Base-by-base conservation (phyloP, 2,329 filamentous ascomycete genomes). In the Pseudocercospora musae region DNA sequence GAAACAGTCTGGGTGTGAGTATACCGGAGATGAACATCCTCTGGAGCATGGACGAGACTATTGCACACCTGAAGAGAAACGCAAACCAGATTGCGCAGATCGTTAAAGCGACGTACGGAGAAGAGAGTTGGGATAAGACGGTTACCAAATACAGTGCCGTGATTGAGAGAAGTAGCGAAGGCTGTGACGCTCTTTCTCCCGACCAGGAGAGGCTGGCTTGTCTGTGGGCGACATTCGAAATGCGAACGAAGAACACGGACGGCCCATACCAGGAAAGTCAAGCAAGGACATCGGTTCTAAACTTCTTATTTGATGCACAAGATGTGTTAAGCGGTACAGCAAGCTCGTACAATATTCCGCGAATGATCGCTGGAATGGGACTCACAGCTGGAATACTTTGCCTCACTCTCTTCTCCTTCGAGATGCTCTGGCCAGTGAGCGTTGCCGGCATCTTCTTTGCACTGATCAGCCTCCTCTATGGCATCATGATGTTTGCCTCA, bases 401-500 rank as follows among this genome's bases (percentile, higher is more conserved):
- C 55, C 72, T 77, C 40, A 68, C 70, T 33, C 75, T 75, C 59
- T 54, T 74, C 60, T 67, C 74, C 18, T 68, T 80, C 4, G 8
- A 37, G 18, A 44, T 56, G 9, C 65, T 62, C 13, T 74, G 63
- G 64, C 71, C 68, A n/a, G 70, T 64, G 29, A 84, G 84, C 0
- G 53, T 87, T 0, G 76, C 84, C 0, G 76, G 74, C 4, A 18
- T 76, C n/a, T 77, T 75, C 67, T 78, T 77, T 63, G 62, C 72
- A 2, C 31, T 77, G 2, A 72, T 74, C 0, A 70, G 75, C 8
- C 15, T 72, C 1, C 71, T 82, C 4, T 96, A 98, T 72, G 87
- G 88, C 1, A 75, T 86, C 40, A 96, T 97, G 87, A 98, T 98
- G 93, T 98, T 98, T 77, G 94, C 93, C 9, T 96, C 91, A 74